phyloP scores from a whole-genome alignment of 805 yeast species.

The Teunomyces lycoperdinae region DNA sequence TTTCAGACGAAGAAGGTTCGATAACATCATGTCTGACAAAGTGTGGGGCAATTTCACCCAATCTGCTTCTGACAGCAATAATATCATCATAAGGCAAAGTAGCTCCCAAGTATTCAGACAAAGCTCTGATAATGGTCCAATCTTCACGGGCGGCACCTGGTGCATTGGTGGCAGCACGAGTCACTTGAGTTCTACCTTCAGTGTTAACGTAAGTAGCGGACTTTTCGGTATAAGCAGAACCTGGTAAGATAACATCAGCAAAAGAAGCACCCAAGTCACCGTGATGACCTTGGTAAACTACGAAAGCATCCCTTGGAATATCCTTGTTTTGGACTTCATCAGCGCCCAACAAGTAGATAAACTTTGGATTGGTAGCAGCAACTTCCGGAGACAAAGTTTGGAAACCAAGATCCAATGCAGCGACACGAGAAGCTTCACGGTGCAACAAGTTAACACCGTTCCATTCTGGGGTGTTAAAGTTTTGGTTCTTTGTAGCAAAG shows the following conservation, averaged over 20 bases:
- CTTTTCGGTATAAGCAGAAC: constrained; percentile 87
- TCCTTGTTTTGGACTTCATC: constrained; percentile 70
- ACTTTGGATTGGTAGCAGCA: constrained; percentile 56
- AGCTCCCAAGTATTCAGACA: constrained; percentile 70
- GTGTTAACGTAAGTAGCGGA: constrained; percentile 82
- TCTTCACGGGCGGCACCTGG: constrained; percentile 92
- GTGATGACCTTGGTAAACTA: constrained; percentile 87
- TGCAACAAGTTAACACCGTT: constrained; percentile 78
- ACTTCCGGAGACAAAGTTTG: constrained; percentile 48
- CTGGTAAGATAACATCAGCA: constrained; percentile 86
- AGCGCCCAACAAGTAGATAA: constrained; percentile 79
- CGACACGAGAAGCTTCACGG: constrained; percentile 84
- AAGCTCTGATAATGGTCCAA: constrained; percentile 84
- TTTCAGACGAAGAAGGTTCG: constrained; percentile 61
- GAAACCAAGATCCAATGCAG: constrained; percentile 84
- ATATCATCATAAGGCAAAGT: constrained; percentile 75
- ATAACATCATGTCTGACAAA: constrained; percentile 70
- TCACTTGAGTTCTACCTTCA: constrained; percentile 82
- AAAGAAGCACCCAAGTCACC: constrained; percentile 86
- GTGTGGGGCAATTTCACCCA: constrained; percentile 78
- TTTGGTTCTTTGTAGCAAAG: constrained; percentile 53
- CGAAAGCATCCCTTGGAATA: constrained; percentile 82
- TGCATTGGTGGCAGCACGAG: constrained; percentile 83
- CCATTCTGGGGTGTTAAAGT: constrained; percentile 72
- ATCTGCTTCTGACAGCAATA: constrained; percentile 62